These are phyloP conservation scores for Wickerhamiella bombiphila DNA, from an alignment of 805 yeast species.

Conservation along the genomic window DNA sequence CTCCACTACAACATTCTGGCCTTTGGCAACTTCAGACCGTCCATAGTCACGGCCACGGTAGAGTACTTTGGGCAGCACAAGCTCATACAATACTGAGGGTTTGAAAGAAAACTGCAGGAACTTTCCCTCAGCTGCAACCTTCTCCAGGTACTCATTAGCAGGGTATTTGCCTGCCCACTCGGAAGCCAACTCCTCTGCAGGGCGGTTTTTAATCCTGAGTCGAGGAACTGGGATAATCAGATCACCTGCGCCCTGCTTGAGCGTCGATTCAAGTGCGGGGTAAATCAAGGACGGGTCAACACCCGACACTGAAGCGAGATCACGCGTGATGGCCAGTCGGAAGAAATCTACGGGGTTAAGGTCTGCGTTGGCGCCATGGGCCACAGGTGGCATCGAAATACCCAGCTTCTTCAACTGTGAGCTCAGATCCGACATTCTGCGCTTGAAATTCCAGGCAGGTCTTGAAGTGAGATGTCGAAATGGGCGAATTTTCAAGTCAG, in stretches of 20 bases:
- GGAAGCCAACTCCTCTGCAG: constrained; percentile 59
- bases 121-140: constrained; percentile 73
- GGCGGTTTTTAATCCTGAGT: constrained; percentile 67
- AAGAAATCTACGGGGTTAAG: constrained; percentile 72
- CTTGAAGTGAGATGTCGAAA: too few relatives aligned
- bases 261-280: constrained; percentile 80
- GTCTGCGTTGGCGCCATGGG: constrained; percentile 51
- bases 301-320: constrained; percentile 56
- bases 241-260: constrained; percentile 81
- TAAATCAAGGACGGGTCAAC: constrained; percentile 57
- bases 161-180: constrained; percentile 74
- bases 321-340: constrained; percentile 77
- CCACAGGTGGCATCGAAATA: constrained; percentile 9
- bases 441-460: too few relatives aligned
- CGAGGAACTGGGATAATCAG: constrained; percentile 85
- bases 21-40: constrained; percentile 52
- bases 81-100: constrained; percentile 46
- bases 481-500: too few relatives aligned
- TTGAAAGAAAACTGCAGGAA: constrained; percentile 81
- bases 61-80: constrained; percentile 58
- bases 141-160: constrained; percentile 44
- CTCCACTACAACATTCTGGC: constrained; percentile 64
- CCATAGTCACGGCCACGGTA: constrained; percentile 52
- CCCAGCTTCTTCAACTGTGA: constrained; percentile 16
- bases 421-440: constrained; percentile 7